Evolutionary conservation across 2,329 filamentous ascomycete species (phyloP), one percentile per base, ranked within the genome.

Genomic region (Calonectria crousiana): DNA sequence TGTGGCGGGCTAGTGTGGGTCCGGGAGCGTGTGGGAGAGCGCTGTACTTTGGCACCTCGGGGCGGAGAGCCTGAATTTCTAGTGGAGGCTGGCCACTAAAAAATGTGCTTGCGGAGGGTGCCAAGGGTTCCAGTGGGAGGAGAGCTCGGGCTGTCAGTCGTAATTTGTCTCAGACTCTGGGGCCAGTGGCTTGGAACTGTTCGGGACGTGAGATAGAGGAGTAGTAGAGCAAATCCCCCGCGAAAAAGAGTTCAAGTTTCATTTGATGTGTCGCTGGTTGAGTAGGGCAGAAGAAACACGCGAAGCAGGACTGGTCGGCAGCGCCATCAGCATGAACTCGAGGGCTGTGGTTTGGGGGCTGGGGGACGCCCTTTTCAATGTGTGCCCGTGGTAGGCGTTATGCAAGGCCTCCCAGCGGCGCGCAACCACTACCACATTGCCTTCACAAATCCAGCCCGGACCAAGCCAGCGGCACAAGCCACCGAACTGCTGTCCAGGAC

Each of bases 71-170:
- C 41, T 49, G 60, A 23, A 53, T 38, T 71, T 71, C 62, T 64
- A 66, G 68, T 41, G 58, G 68, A 71, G 68, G 68, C 47, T 65
- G 68, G 58, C 47, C 58, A 34, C 58, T 66, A 71, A 71, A 65
- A 65, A 56, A 47, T 49, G 56, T 41, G 20, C 26, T 32, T 11
- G 34, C 34, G 6, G 52, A 28, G 32, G 28, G 58, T 66, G 51
- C 60, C 56, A 64, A 51, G 58, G 60, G 58, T 44, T 65, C 68
- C 58, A 70, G 68, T 23, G 58, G 26, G 47, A 56, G 56, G 68
- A 62, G 34, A 41, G 34, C 58, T 51, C 67, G 41, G 28, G 44
- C 44, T 71, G 60, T 66, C 68, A 56, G 34, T 56, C 11, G n/a
- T 52, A 52, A 62, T 62, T 65, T 70, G 67, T 70, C 68, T 65